Evolutionary conservation across 441 rosid species (phyloP), one percentile per base, ranked within the genome.

Genomic region (Hypseocharis bilobata): DNA sequence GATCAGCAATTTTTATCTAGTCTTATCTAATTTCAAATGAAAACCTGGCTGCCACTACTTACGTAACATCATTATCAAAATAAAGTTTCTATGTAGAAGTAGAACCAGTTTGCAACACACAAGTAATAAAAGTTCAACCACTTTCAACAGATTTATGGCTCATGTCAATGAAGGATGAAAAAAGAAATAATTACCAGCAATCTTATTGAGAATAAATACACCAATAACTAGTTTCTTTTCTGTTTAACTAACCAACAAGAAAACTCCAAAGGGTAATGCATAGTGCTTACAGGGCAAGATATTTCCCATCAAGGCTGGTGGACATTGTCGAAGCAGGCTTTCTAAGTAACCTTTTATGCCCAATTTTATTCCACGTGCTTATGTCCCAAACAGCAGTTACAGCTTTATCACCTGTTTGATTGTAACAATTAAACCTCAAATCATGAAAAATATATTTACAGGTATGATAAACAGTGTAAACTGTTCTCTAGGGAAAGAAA

Each of bases 311-410:
- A 78, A 81, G 74, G 82, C 98, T 92, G 74, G 88, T 80, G 40
- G 96, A 86, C 96, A 92, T 86, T 27, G 81, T 73, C 8, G 88
- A 81, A 56, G 94, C 96, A 54, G 86, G 83, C 76, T 90, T 92
- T 74, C 59, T 85, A 61, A 88, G 88, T 68, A 92, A 87, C 74
- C 91, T 87, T 78, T 90, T 92, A 74, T 82, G 80, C 54, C 98
- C 98, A 68, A 92, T 87, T 80, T 87, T 92, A 59, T 84, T 85
- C 98, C 96, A 90, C 11, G 96, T 83, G 68, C 97, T 88, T 61
- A 90, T 88, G 81, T 87, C 96, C 45, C 86, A 90, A 72, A 93
- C 98, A 49, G 80, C 85, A 68, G 88, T 85, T 30, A 87, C 73
- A 42, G 86, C 77, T 75, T 80, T 86, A 57, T 78, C 85, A 73